A percentile compares a stretch with the other conserved stretches of the same genome.
phyloP scores from a whole-genome alignment of 2,329 filamentous ascomycete genomes.

The Didymella pinodella region DNA sequence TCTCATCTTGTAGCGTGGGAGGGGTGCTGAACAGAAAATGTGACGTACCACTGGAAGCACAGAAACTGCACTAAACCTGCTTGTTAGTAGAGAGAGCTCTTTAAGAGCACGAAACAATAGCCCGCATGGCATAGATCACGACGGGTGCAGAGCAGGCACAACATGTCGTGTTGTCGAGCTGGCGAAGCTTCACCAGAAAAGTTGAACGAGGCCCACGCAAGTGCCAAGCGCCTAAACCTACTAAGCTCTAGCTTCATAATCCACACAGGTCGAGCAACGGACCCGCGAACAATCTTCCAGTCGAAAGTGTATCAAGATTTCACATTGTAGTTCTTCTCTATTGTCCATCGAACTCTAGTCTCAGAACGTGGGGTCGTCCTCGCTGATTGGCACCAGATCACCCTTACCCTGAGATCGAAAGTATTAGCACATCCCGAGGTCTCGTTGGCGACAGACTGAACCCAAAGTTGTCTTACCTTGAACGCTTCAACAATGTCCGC shows the following conservation, averaged over 20 bases:
- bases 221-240: constrained; percentile 2
- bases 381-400: constrained; percentile 55
- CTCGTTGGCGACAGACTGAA: not conserved
- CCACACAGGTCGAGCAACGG: not conserved
- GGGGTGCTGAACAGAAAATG: not conserved
- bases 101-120: not conserved
- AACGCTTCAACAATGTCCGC: constrained; percentile 61
- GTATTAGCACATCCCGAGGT: constrained; percentile 1
- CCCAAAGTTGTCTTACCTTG: constrained; percentile 40
- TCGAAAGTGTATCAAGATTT: not conserved
- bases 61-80: not conserved
- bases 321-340: not conserved
- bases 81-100: not conserved
- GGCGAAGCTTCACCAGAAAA: constrained; percentile 15
- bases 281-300: not conserved
- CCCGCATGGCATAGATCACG: no score
- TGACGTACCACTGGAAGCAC: constrained; percentile 12
- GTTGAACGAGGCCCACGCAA: constrained; percentile 7
- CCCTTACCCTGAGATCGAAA: constrained; percentile 49
- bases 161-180: constrained; percentile 10
- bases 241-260: not conserved
- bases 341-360: no score
- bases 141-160: constrained; percentile 1
- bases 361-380: constrained; percentile 32
- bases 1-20: constrained; percentile 44